Base-by-base conservation (phyloP, 2,329 filamentous ascomycete genomes). In the Fusarium mexicanum region DNA sequence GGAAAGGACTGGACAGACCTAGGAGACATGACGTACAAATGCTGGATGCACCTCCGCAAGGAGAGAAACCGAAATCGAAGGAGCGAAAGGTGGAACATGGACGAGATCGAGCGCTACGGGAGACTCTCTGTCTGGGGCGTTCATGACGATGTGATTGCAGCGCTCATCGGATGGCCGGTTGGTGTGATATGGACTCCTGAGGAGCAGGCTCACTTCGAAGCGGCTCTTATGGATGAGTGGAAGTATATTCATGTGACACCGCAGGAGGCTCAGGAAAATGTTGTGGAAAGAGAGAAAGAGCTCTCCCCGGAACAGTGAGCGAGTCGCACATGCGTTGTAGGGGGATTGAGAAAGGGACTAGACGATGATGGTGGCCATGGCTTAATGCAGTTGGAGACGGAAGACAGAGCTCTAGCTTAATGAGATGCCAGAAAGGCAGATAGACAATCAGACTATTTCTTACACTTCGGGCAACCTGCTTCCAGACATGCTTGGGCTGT, bases 111-210 rank as follows among this genome's bases (percentile, higher is more conserved):
- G 12, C 31, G 14, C 18, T 24, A 20, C 14, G 58, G 35, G 14
- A 61, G 47, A 18, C 29, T 61, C 6, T 22, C 22, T 14, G 5
- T 41, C n/a, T 61, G 59, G 59, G 37, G 55, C 2, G 55, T 59
- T 47, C 26, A 59, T 17, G 2, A 31, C 3, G 33, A 26, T 31
- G 33, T 59, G 14, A 48, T 37, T 18, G 24, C 9, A 11, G 55
- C 33, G 12, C 41, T 59, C 4, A 35, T 59, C 1, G 55, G 55
- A 2, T 48, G n/a, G 41, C 33, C 41, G 11, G 11, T 3, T 2
- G 8, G 9, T 14, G 1, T 6, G 8, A 2, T n/a, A 3, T 20
- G 10, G 18, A 37, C 18, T 5, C 2, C 9, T 7, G 13, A n/a
- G 11, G 31, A 47, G 18, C 5, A 7, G 0, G 12, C 6, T 29